Conservation (phyloP, 2,329 filamentous ascomycete species). For the Diaporthe citrichinensis region DNA sequence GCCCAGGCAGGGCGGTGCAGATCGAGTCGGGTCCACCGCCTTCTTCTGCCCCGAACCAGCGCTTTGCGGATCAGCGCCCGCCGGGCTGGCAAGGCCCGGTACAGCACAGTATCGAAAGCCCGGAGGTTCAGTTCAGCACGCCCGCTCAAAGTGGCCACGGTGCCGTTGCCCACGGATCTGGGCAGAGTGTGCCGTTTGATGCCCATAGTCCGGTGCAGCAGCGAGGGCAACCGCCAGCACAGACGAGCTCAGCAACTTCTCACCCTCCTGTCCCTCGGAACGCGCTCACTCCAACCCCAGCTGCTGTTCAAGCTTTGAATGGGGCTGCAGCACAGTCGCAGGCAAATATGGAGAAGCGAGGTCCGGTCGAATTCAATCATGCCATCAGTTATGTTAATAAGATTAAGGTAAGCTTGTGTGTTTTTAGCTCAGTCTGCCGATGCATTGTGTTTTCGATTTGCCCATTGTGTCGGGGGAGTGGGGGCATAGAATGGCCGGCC, state of each 20-base stretch:
- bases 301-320: conserved; percentile 71
- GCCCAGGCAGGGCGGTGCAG: conserved; percentile 61
- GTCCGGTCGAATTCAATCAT: conserved; percentile 98
- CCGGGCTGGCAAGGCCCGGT: conserved; percentile 68
- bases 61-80: conserved; percentile 60
- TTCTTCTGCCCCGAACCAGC: conserved; percentile 55
- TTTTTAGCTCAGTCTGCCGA: not conserved
- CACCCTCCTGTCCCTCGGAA: conserved; percentile 65
- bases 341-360: conserved; percentile 82
- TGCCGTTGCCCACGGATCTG: conserved; percentile 59
- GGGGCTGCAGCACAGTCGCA: conserved; percentile 69
- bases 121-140: conserved; percentile 73
- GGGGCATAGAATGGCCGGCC: not conserved
- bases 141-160: conserved; percentile 66
- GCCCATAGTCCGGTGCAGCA: conserved; percentile 49
- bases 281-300: conserved; percentile 72
- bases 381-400: conserved; percentile 99
- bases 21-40: conserved; percentile 57
- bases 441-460: conserved; percentile 9
- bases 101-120: conserved; percentile 74
- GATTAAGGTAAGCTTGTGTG: conserved; percentile 82
- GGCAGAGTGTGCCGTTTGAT: conserved; percentile 51
- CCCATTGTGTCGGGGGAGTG: not conserved
- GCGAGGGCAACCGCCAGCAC: conserved; percentile 49
- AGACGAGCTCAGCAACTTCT: conserved; percentile 53